Percentiles rank a stretch among this genome's conserved stretches.
Conservation (phyloP, 2,329 filamentous ascomycete genomes). For the Stagonosporopsis tanaceti region DNA sequence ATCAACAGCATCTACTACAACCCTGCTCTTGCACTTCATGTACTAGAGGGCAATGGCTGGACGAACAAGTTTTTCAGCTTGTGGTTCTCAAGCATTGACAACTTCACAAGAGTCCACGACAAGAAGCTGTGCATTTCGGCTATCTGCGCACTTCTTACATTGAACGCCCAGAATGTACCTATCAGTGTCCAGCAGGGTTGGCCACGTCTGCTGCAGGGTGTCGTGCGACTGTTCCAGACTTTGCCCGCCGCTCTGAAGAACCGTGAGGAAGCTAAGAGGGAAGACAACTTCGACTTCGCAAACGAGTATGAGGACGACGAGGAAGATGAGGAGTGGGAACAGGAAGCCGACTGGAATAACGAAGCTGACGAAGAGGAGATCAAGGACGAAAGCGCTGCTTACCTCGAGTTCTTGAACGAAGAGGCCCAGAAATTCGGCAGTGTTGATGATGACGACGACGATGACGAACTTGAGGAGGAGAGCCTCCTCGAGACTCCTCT, state of each 20-base stretch:
- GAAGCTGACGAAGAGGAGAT: constrained; percentile 73
- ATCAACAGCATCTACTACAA: constrained; percentile 99
- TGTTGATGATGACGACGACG: constrained; percentile 67
- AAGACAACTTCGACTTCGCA: constrained; percentile 77
- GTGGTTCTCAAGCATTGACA: constrained; percentile 96
- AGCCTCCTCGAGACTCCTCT: constrained; percentile 91
- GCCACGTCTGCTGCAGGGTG: constrained; percentile 88
- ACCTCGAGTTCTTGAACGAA: constrained; percentile 93
- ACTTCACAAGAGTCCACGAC: constrained; percentile 93
- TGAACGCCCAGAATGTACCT: constrained; percentile 83
- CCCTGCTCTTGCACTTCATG: constrained; percentile 80
- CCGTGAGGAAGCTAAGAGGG: constrained; percentile 89
- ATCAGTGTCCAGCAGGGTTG: constrained; percentile 93
- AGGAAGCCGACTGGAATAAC: constrained; percentile 73
- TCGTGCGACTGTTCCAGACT: constrained; percentile 90
- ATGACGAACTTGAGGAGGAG: constrained; percentile 92
- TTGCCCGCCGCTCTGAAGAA: constrained; percentile 88
- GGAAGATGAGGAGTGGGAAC: constrained; percentile 83
- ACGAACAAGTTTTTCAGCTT: constrained; percentile 99
- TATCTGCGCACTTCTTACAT: constrained; percentile 82
- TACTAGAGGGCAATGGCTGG: constrained; percentile 91
- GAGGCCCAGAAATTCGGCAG: constrained; percentile 89
- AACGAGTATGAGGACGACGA: constrained; percentile 80
- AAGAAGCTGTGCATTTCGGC: constrained; percentile 98
- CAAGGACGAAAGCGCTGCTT: constrained; percentile 91